Conservation (phyloP, 371 early-diverging fungal species). For the Mucor circinelloides region DNA sequence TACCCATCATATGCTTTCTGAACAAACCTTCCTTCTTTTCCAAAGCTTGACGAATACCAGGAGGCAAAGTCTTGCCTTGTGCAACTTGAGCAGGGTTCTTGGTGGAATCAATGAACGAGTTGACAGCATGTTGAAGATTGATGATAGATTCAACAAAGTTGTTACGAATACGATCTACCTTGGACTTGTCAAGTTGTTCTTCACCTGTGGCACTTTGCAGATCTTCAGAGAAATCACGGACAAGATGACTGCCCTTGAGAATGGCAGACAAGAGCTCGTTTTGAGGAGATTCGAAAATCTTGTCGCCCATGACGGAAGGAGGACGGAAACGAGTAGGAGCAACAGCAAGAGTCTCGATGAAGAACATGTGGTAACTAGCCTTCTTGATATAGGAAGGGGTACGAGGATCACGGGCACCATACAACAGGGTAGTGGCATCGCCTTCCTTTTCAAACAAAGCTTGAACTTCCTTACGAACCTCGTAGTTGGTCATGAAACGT, state of each 20-base stretch:
- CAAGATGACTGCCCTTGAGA: conserved; percentile 75
- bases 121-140: conserved; percentile 87
- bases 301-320: conserved; percentile 85
- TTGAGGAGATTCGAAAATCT: conserved; percentile 93
- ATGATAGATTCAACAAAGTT: conserved; percentile 79
- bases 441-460: conserved; percentile 80
- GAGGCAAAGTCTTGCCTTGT: conserved; percentile 65
- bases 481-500: conserved; percentile 75
- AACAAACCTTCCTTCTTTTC: conserved; percentile 99
- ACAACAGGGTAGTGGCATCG: conserved; percentile 74
- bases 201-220: conserved; percentile 41
- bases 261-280: conserved; percentile 87
- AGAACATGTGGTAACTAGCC: conserved; percentile 88
- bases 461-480: conserved; percentile 78
- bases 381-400: conserved; percentile 41
- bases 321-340: conserved; percentile 98
- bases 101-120: conserved; percentile 92
- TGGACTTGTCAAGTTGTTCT: conserved; percentile 38
- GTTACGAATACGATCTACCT: conserved; percentile 45
- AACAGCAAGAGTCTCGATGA: conserved; percentile 93
- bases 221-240: conserved; percentile 64
- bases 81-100: conserved; percentile 66
- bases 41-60: conserved; percentile 95
- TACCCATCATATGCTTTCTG: conserved; percentile 99
- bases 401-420: conserved; percentile 70